A percentile compares a stretch with the other conserved stretches of the same genome.
Conservation (phyloP, 1,139 yeast species). For the Nematodospora anomalae region DNA sequence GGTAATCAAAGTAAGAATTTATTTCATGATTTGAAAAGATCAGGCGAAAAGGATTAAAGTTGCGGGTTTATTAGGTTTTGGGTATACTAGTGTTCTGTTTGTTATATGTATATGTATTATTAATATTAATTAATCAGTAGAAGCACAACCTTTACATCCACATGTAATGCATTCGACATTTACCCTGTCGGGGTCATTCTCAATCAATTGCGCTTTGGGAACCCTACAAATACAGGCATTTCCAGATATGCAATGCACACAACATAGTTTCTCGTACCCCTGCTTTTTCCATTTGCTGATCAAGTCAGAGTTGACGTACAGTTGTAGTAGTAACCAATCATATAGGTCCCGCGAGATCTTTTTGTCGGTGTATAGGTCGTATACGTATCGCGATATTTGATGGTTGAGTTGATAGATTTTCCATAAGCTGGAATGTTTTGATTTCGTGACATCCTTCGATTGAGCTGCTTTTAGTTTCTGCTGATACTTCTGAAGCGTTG, state of each 20-base stretch:
- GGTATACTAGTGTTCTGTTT: neutral
- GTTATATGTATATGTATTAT: neutral
- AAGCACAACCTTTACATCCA: constrained; percentile 88
- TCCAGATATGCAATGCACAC: constrained; percentile 74
- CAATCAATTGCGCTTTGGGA: constrained; percentile 57
- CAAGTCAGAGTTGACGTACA: constrained; percentile 65
- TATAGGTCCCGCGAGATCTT: constrained; percentile 69
- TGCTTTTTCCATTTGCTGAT: constrained; percentile 91
- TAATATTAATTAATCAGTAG: constrained; percentile 52
- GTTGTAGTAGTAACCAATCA: constrained; percentile 70
- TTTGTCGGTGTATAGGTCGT: constrained; percentile 69
- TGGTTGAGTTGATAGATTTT: constrained; percentile 69
- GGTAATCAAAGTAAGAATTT: constrained; percentile 9
- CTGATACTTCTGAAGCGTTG: constrained; percentile 64
- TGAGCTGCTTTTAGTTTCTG: constrained; percentile 62
- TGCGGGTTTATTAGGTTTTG: too few species aligned
- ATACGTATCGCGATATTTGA: constrained; percentile 75
- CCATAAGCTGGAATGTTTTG: constrained; percentile 61
- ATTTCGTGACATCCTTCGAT: constrained; percentile 25
- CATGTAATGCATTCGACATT: constrained; percentile 73
- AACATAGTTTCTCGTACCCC: constrained; percentile 87
- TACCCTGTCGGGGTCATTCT: constrained; percentile 22
- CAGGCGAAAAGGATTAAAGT: constrained; percentile 7
- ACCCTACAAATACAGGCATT: constrained; percentile 84
- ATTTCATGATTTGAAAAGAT: constrained; percentile 13